A percentile compares a stretch with the other conserved stretches of the same genome.
Conservation (phyloP, 108 stramenopile species). For the Pseudonitzschia multiseries region DNA sequence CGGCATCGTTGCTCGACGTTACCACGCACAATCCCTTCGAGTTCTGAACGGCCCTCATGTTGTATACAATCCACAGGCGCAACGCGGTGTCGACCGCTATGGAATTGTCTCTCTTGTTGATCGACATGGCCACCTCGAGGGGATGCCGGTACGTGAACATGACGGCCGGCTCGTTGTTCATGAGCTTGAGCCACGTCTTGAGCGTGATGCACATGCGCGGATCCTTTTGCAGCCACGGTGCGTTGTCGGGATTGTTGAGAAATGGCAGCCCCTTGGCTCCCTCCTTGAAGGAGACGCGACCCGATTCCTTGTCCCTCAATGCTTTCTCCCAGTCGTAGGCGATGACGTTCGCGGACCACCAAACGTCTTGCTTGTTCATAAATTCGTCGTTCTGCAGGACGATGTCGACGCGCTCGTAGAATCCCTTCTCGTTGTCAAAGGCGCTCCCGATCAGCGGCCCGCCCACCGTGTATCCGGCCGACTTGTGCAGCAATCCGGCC, state of each 20-base stretch:
- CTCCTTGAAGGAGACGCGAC: conserved; percentile 49
- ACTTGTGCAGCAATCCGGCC: conserved; percentile 65
- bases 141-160: conserved; percentile 93
- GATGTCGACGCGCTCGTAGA: conserved; percentile 80
- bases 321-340: conserved; percentile 69
- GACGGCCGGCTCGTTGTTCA: conserved; percentile 79
- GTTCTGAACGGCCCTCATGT: conserved; percentile 80
- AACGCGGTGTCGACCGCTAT: conserved; percentile 70
- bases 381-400: conserved; percentile 91
- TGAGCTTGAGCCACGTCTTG: conserved; percentile 76
- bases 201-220: conserved; percentile 91
- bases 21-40: conserved; percentile 74
- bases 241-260: conserved; percentile 60
- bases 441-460: conserved; percentile 39
- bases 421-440: conserved; percentile 90
- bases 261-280: conserved; percentile 59
- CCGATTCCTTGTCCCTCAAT: conserved; percentile 47
- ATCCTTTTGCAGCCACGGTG: conserved; percentile 91
- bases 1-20: conserved; percentile 67
- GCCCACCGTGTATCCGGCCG: conserved; percentile 75
- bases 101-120: conserved; percentile 67
- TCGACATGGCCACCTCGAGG: conserved; percentile 88
- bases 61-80: conserved; percentile 88
- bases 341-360: conserved; percentile 69
- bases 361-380: conserved; percentile 62